phyloP scores from a whole-genome alignment of 169 alveolate genomes.

The Eimeria acervulina region DNA sequence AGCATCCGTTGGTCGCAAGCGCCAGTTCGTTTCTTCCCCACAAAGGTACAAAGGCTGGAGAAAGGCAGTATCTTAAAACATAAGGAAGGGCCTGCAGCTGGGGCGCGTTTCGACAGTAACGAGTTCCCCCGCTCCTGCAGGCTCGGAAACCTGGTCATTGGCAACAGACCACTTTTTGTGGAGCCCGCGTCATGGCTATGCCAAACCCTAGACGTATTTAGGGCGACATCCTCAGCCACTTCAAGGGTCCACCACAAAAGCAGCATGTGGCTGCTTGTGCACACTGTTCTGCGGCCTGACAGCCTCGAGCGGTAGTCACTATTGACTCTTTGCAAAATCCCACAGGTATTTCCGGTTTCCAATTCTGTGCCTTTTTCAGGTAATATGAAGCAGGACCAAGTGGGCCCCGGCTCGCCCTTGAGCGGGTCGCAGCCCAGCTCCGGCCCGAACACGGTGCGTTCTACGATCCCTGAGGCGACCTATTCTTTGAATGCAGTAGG shows the following conservation, averaged over 20 bases:
- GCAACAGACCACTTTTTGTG: not conserved
- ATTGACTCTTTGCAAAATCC: not conserved
- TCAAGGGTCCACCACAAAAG: not conserved
- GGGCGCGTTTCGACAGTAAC: not conserved
- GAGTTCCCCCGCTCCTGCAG: not conserved
- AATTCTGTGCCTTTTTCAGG: slow-evolving; percentile 34
- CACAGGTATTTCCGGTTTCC: not conserved
- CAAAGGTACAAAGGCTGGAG: not conserved
- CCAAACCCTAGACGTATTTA: not conserved
- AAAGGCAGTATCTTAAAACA: not conserved
- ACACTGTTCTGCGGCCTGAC: not conserved
- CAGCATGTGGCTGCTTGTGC: not conserved
- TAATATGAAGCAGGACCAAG: slow-evolving; percentile 50
- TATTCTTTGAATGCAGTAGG: slow-evolving; percentile 49
- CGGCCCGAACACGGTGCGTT: slow-evolving; percentile 45
- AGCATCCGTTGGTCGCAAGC: not conserved
- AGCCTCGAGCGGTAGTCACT: not conserved
- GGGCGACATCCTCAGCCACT: not conserved
- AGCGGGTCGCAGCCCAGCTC: slow-evolving; percentile 66
- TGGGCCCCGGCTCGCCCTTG: slow-evolving; percentile 63
- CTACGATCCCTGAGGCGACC: slow-evolving; percentile 41
- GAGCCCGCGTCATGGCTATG: not conserved
- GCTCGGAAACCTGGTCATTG: not conserved
- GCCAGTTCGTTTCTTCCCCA: not conserved
- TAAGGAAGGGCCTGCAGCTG: not conserved